Conservation (phyloP, 257 asterid genomes). For the Solanum habrochaites region DNA sequence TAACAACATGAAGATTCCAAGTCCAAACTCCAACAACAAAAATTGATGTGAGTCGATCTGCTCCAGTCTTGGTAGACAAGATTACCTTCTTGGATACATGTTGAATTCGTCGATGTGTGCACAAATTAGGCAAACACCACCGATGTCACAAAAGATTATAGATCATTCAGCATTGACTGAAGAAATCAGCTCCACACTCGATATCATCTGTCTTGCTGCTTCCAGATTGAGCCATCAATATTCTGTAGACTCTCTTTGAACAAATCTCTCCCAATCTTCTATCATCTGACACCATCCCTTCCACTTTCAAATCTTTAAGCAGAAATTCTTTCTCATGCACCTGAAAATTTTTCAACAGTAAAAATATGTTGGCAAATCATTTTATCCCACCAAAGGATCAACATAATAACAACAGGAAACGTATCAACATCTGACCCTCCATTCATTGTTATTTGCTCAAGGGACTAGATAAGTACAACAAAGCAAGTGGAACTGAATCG, state of each 20-base stretch:
- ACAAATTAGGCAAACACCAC: neutral
- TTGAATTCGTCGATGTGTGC: neutral
- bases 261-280: conserved; percentile 87
- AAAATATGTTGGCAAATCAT: neutral
- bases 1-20: neutral
- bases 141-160: neutral
- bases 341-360: conserved; percentile 17
- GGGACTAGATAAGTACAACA: neutral
- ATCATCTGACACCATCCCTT: conserved; percentile 60
- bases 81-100: neutral
- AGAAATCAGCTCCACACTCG: conserved; percentile 90
- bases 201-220: conserved; percentile 76
- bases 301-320: conserved; percentile 60
- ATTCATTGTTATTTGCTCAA: neutral
- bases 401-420: neutral
- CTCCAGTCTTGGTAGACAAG: neutral
- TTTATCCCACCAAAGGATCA: neutral
- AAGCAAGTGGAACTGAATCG: neutral
- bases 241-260: conserved; percentile 83
- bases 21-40: neutral
- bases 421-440: neutral
- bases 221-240: conserved; percentile 82
- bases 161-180: conserved; percentile 13
- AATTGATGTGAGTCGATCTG: neutral
- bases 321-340: conserved; percentile 92